Base-by-base conservation (phyloP, 805 yeast genomes). In the Candida saitoana region DNA sequence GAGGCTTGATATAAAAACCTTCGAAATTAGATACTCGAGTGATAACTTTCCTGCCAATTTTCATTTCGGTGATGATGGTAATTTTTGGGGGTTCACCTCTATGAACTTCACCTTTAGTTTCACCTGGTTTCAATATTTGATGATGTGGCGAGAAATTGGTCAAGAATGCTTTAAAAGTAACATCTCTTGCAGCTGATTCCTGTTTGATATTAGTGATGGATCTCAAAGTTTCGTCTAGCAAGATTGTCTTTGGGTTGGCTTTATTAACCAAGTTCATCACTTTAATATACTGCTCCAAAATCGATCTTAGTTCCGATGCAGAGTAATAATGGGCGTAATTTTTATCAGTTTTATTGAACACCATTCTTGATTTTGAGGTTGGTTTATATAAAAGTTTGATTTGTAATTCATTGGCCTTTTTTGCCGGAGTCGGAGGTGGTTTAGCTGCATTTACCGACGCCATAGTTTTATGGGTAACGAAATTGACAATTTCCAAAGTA, bases 11-110 rank as follows among this genome's bases (percentile, higher is more conserved):
- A 40, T 73, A 70, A 59, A 78, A 91, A 4, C 68, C 65, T 46
- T 87, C 95, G 47, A 86, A 72, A 45, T 87, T 84, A 14, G 75
- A 69, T 1, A 90, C 76, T 27, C 80, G 70, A 0, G 98, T 91
- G 14, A 89, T 77, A 4, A 81, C 68, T 57, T 89, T 91, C 41
- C 95, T 73, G 1, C 97, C 96, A 45, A 84, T 80, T 50, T 86
- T 84, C 47, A 79, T 76, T 56, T 87, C 93, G 7, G 89, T 82
- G 7, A 78, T 61, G 11, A 93, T 75, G 31, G 72, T 63, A 31
- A 91, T 74, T 34, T 68, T 74, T 7, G 96, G 96, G 1, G 82
- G 69, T 1, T 65, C 61, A 2, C 98, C 98, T 48, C 73, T 85
- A 20, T 61, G 56, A 5, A 83, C 73, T 3, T 48, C 50, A 12